A percentile compares a stretch with the other conserved stretches of the same genome.
Conservation (phyloP, 192 early-diverging fungal genomes). For the Backusella macrospora region DNA sequence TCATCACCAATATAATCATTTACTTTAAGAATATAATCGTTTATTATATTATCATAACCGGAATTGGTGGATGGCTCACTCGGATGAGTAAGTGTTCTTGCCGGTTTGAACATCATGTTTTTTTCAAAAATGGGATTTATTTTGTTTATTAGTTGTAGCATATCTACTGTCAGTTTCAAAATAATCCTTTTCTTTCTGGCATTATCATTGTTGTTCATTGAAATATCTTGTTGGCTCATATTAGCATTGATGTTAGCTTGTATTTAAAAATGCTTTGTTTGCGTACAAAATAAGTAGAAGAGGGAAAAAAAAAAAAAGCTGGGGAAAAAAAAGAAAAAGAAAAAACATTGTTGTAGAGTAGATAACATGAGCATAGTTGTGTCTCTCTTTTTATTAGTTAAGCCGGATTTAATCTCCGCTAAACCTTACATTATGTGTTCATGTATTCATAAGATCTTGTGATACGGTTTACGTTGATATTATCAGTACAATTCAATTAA, state of each 20-base stretch:
- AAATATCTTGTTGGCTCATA: not conserved
- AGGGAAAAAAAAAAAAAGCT: not conserved
- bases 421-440: no score
- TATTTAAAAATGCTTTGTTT: no score
- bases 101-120: slow-evolving; percentile 75
- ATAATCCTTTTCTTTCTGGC: not conserved
- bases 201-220: not conserved
- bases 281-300: not conserved
- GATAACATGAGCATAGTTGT: no score
- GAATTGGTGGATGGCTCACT: slow-evolving; percentile 90
- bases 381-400: no score
- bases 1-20: slow-evolving; percentile 87
- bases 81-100: slow-evolving; percentile 91
- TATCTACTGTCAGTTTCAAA: not conserved
- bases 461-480: no score
- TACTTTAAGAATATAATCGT: slow-evolving; percentile 95
- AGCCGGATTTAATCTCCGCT: no score
- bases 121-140: slow-evolving; percentile 83
- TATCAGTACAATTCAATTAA: no score
- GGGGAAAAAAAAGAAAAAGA: not conserved
- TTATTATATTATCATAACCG: slow-evolving; percentile 92
- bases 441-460: no score
- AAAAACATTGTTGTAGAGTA: not conserved
- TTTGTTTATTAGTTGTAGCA: slow-evolving; percentile 49
- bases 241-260: not conserved